phyloP scores from a whole-genome alignment of 1,284 basidiomycete species.

The Cutaneotrichosporon dermatis region DNA sequence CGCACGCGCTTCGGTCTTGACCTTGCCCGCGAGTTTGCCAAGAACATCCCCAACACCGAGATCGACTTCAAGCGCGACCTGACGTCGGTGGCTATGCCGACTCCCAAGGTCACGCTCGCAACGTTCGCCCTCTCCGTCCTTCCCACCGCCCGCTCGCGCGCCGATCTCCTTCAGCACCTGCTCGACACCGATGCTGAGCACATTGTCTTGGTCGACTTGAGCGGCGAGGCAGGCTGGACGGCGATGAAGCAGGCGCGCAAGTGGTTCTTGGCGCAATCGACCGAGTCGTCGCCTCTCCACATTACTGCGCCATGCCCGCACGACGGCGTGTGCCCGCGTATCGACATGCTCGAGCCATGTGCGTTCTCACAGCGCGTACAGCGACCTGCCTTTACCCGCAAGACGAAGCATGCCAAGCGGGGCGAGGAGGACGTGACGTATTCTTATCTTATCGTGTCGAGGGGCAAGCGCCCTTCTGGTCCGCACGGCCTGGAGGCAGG shows the following conservation, averaged over 20 bases:
- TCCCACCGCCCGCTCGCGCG: constrained; percentile 58
- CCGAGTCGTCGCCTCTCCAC: constrained; percentile 17
- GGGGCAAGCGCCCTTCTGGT: constrained; percentile 61
- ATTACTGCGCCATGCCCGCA: constrained; percentile 73
- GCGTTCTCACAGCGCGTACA: constrained; percentile 83
- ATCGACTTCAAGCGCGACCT: constrained; percentile 23
- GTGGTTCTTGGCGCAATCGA: constrained; percentile 57
- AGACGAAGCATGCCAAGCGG: constrained; percentile 74
- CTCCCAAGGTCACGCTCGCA: constrained; percentile 63
- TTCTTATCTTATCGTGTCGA: constrained; percentile 83
- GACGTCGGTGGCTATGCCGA: not conserved
- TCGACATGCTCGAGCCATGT: constrained; percentile 59
- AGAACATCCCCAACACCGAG: not conserved
- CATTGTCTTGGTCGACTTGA: constrained; percentile 82
- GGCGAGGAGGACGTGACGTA: constrained; percentile 84
- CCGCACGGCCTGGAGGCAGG: not conserved
- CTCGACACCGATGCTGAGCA: constrained; percentile 25
- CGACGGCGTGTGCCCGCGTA: constrained; percentile 73
- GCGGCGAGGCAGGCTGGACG: constrained; percentile 70
- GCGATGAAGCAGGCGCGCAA: constrained; percentile 77
- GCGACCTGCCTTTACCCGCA: constrained; percentile 75
- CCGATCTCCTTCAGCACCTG: constrained; percentile 24
- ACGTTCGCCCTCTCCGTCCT: constrained; percentile 79
- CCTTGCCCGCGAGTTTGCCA: constrained; percentile 23
- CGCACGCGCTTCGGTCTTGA: constrained; percentile 39